Base-by-base conservation (phyloP, 371 early-diverging fungal species). In the Mortierella sp. region DNA sequence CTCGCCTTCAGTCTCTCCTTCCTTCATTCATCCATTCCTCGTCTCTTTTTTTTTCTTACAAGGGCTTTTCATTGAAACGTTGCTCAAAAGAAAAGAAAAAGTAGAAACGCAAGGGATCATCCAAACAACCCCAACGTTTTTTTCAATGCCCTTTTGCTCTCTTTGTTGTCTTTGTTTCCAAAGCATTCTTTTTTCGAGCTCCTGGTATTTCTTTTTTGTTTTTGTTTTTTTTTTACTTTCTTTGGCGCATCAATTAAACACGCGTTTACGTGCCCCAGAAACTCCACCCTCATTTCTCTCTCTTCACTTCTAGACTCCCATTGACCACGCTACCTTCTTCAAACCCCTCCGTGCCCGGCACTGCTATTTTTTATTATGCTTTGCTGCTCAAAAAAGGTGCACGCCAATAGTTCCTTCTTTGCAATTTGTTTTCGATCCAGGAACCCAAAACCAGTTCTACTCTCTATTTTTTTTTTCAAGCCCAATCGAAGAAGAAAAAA, bases 71-170 rank as follows among this genome's bases (percentile, higher is more conserved):
- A 67, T 37, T 40, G 61, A 31, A 8, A 34, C 34, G 16, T 6
- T 61, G 11, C 72, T 51, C 13, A 50, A 48, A 46, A 71, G 31
- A 34, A 51, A 51, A 34, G 14, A 28, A 26, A 46, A 51, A 51
- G 71, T 50, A 50, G 72, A 51, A 71, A 40, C 67, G 40, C 37
- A 57, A 64, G 64, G 40, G 67, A 67, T 67, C 67, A 67, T 37
- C 24, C 40, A 40, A 67, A 67, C 11, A 37, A 24, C 40, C 67
- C 67, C 67, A 67, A 67, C 67, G 37, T 9, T 24, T 40, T 67
- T 67, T 64, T 64, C 0, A 50, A 50, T 1, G 9, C 21, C 10
- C 10, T 37, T 10, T 21, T 21, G 19, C 31, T 14, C 14, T 8
- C 34, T 34, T 34, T 4, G 9, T 64, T 40, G 43, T 40, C 43